Evolutionary conservation across 495 filamentous ascomycete species (phyloP).

Genomic region (Trichocladium antarcticum): DNA sequence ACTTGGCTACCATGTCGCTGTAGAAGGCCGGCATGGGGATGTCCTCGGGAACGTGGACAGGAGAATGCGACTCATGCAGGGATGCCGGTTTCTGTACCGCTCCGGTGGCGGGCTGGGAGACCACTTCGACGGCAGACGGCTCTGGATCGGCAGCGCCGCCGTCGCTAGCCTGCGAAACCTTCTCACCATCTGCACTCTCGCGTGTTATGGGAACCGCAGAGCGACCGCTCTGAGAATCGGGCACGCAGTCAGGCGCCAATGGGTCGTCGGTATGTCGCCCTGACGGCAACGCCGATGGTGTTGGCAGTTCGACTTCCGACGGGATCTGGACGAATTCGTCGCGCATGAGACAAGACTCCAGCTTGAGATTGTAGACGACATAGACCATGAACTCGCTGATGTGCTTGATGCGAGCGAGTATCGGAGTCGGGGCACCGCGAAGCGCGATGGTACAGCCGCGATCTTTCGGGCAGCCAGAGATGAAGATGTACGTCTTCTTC

Average conservation of each 20-base stretch:
- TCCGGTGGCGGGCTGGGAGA: conserved; percentile 8
- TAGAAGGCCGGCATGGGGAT: conserved; percentile 87
- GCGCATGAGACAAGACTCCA: conserved; percentile 91
- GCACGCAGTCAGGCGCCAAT: not conserved
- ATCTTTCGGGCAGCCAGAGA: conserved; percentile 85
- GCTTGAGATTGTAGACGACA: conserved; percentile 92
- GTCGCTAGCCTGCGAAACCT: conserved; percentile 6
- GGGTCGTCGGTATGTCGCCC: conserved; percentile 20
- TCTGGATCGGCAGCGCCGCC: not conserved
- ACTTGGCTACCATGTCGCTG: conserved; percentile 84
- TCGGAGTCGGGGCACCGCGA: conserved; percentile 61
- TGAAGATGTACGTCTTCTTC: conserved; percentile 91
- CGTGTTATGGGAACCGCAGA: conserved; percentile 16
- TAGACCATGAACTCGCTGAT: conserved; percentile 99
- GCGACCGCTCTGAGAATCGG: not conserved
- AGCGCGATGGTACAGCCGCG: conserved; percentile 94
- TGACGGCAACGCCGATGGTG: conserved; percentile 10
- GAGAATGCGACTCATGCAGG: conserved; percentile 36
- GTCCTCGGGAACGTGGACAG: conserved; percentile 60
- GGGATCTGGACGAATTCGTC: conserved; percentile 91
- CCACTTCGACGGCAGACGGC: conserved; percentile 2
- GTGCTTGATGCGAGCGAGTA: conserved; percentile 69
- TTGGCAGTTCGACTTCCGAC: conserved; percentile 37
- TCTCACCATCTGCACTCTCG: conserved; percentile 19
- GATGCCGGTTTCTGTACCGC: conserved; percentile 28